Conservation (phyloP, 805 yeast species). For the Starmerella potacharoeniae region DNA sequence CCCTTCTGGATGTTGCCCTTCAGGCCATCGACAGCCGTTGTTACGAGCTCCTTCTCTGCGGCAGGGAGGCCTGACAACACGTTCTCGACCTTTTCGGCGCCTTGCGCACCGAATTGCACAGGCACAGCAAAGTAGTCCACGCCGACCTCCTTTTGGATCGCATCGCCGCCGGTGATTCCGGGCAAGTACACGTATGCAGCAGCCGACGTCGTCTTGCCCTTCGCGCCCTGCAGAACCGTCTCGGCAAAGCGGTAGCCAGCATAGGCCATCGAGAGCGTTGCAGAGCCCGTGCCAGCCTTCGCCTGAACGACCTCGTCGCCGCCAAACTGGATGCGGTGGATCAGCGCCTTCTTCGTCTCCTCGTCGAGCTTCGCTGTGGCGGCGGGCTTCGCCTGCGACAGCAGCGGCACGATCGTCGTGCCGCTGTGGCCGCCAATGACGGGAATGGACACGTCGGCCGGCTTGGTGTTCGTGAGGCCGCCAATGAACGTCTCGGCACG, state of each 20-base stretch:
- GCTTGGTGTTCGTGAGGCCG: constrained; percentile 37
- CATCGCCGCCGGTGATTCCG: constrained; percentile 39
- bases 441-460: constrained; percentile 46
- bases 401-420: constrained; percentile 82
- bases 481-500: constrained; percentile 76
- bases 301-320: constrained; percentile 97
- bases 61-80: constrained; percentile 55
- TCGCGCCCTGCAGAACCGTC: constrained; percentile 36
- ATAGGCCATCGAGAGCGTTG: constrained; percentile 90
- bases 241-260: constrained; percentile 79
- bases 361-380: constrained; percentile 30
- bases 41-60: constrained; percentile 77
- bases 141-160: constrained; percentile 59
- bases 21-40: constrained; percentile 77
- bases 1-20: constrained; percentile 90
- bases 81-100: constrained; percentile 53
- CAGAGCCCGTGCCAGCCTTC: constrained; percentile 88
- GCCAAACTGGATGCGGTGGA: constrained; percentile 86
- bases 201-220: constrained; percentile 31
- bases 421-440: constrained; percentile 96
- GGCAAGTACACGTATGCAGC: constrained; percentile 35
- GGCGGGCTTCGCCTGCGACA: constrained; percentile 35
- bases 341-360: constrained; percentile 41
- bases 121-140: constrained; percentile 67
- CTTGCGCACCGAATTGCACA: constrained; percentile 60